Base-by-base conservation (phyloP, 2,329 filamentous ascomycete genomes). In the Sporothrix euskadiensis region DNA sequence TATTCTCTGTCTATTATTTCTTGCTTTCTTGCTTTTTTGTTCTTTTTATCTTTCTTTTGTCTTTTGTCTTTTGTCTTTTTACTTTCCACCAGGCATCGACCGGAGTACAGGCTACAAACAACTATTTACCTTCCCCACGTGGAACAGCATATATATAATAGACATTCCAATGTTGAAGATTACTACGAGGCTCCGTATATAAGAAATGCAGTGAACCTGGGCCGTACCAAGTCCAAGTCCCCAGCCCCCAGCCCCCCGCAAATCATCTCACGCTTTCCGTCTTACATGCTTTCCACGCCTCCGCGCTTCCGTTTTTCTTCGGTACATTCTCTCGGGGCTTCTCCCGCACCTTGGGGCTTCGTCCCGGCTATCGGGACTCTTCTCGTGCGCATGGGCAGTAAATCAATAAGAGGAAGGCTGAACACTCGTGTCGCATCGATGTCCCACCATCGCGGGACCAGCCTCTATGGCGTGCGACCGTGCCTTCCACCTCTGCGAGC, bases 31-130 rank as follows among this genome's bases (percentile, higher is more conserved):
- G 3, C 47, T 22, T 56, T 70, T 41, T 26, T 70, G 2, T 47
- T 12, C 19, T 6, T 32, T 30, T 49, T 3, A 41, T 14, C 7
- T 69, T 30, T 69, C 35, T n/a, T 69, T 69, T 35, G n/a, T 56
- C 39, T 66, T 19, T 66, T 66, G n/a, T 35, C n/a, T 56, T 41
- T 39, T 52, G 47, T 63, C 69, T 71, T 75, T 71, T 75, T 75
- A 75, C 57, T 75, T 69, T 32, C 39, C 3, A 66, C n/a, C 39
- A 47, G 61, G 61, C 61, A 66, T 66, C 61, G 39, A 47, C 61
- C 61, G 61, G 61, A 66, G 61, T 66, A 66, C 61, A 66, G 61
- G 61, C n/a, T 66, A 47, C 61, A 66, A 26, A 66, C 39, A 39
- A 44, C 35, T 39, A 47, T 65, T 41, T 65, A 30, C 12, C 26